phyloP scores from a whole-genome alignment of 2,329 filamentous ascomycete genomes.

The Pleoardoris graminearum region DNA sequence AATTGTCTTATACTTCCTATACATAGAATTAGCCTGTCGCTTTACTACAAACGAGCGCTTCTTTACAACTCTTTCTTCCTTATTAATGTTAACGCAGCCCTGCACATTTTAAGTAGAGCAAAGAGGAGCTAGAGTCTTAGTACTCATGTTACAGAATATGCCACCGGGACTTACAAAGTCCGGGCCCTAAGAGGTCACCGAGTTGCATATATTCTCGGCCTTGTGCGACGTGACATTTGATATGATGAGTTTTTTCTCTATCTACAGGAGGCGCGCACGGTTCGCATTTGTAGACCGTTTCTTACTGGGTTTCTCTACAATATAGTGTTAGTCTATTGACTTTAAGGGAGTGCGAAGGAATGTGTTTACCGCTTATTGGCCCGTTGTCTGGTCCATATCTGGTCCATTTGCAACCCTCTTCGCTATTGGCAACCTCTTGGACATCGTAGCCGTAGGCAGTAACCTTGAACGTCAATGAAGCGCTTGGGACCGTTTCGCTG shows the following conservation, averaged over 20 bases:
- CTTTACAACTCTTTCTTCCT: too few species aligned
- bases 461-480: slow-evolving; percentile 11
- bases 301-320: neutral
- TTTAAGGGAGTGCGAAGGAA: neutral
- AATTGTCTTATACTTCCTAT: too few species aligned
- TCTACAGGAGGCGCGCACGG: neutral
- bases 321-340: neutral
- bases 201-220: neutral
- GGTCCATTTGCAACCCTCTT: slow-evolving; percentile 6
- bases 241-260: neutral
- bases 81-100: neutral
- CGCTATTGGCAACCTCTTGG: slow-evolving; percentile 4
- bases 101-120: neutral
- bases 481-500: slow-evolving; percentile 9
- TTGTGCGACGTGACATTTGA: neutral
- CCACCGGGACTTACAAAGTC: neutral
- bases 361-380: neutral
- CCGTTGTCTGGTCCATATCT: slow-evolving; percentile 10
- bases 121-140: neutral
- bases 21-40: too few species aligned
- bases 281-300: too few species aligned
- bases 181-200: neutral
- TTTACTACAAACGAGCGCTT: too few species aligned
- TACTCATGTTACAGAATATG: neutral
- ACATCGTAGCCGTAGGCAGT: slow-evolving; percentile 14